These are phyloP conservation scores for Claviceps africana DNA, from an alignment of 2,329 filamentous ascomycete species.

Conservation along the genomic window DNA sequence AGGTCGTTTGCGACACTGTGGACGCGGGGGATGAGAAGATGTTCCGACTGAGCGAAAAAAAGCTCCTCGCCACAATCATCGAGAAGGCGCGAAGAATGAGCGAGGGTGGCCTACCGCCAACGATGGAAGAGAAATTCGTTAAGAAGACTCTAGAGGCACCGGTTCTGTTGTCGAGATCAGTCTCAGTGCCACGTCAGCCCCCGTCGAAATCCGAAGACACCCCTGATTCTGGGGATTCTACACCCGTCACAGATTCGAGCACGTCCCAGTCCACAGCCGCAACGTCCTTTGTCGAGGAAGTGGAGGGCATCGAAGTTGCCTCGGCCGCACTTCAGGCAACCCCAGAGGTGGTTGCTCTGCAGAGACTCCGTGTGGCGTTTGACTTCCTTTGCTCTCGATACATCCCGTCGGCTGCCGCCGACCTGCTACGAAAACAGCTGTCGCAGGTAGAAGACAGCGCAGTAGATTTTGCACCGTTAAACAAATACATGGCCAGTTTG, in stretches of 20 bases:
- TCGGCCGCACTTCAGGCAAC: conserved; percentile 32
- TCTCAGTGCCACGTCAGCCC: conserved; percentile 22
- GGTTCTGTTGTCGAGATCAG: conserved; percentile 51
- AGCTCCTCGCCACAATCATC: conserved; percentile 51
- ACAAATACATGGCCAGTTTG: conserved; percentile 54
- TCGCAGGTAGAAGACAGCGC: conserved; percentile 17
- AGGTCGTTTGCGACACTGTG: conserved; percentile 62
- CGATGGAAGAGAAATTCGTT: conserved; percentile 78
- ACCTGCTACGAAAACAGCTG: conserved; percentile 27
- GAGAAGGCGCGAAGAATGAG: conserved; percentile 59
- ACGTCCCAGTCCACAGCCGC: conserved; percentile 34
- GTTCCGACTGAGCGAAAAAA: conserved; percentile 64
- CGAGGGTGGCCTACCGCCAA: conserved; percentile 52
- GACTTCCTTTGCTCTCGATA: conserved; percentile 52
- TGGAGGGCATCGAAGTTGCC: conserved; percentile 19
- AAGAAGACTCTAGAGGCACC: conserved; percentile 63
- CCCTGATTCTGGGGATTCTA: conserved; percentile 10
- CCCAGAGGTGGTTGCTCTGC: conserved; percentile 38
- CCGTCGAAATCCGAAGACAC: conserved; percentile 5
- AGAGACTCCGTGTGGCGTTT: conserved; percentile 50
- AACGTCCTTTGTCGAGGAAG: conserved; percentile 27
- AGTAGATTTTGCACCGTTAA: conserved; percentile 56
- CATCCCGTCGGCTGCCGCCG: conserved; percentile 31
- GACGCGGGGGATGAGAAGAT: conserved; percentile 73
- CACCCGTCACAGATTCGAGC: conserved; percentile 12